Base-by-base conservation (phyloP, 2,329 filamentous ascomycete genomes). In the Clarireedia hainanense region DNA sequence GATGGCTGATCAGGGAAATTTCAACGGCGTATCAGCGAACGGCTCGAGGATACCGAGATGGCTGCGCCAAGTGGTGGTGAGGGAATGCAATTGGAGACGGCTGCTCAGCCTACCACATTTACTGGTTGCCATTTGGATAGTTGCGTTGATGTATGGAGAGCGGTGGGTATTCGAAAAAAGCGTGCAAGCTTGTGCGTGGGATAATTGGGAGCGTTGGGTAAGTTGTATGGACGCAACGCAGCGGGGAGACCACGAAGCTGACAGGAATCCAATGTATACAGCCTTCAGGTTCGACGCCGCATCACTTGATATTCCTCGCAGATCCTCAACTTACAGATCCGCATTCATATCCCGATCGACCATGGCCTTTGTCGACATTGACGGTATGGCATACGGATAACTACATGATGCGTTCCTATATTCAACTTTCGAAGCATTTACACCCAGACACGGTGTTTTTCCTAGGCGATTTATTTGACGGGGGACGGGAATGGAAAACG, bases 401-500 rank as follows among this genome's bases (percentile, higher is more conserved):
- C 67, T 99, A 96, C 72, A 80, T 99, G 61, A 84, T 85, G 42
- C 84, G 91, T 43, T 85, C 88, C 7, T 97, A 95, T 69, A 80
- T 77, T n/a, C 80, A 85, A 52, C 79, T 97, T 57, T 90, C 96
- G 66, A 74, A 79, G 17, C 74, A 81, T 17, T 76, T 97, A 14
- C 80, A 81, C n/a, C 94, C 94, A 0, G 90, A 96, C 68, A 91
- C 88, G 15, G 76, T 95, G 1, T 82, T 96, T 68, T 97, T 99
- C 68, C 76, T 99, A 0, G 94, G 94, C 6, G 94, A 99, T 68
- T 75, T 99, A 0, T 96, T 99, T 66, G 94, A 99, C 68, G 94
- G 94, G 4, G 94, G 94, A 7, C 81, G 94, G 63, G 94, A 99
- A 75, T 99, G 94, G 94, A 87, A 85, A 63, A 92, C 91, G 12